Evolutionary conservation across 805 yeast species (phyloP).

Genomic region (Wickerhamomyces rabaulensis): DNA sequence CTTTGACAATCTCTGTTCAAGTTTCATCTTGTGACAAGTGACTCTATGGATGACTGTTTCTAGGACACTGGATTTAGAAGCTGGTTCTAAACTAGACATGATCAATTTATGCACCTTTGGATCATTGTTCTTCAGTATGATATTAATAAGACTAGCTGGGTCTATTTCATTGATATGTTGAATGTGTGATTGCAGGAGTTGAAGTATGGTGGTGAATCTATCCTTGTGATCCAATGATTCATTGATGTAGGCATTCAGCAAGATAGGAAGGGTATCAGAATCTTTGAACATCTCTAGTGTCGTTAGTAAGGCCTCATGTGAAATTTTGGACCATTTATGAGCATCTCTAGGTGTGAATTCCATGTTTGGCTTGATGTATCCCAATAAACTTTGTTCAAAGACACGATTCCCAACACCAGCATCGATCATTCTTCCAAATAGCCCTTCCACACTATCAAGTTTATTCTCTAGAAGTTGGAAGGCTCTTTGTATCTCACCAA

Average conservation of each 20-base stretch:
- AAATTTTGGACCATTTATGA: neutral
- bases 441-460: constrained; percentile 7
- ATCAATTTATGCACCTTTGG: neutral
- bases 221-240: neutral
- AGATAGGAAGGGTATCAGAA: neutral
- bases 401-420: neutral
- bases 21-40: neutral
- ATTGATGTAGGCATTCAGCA: neutral
- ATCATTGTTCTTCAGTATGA: neutral
- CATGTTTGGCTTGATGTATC: constrained; percentile 7
- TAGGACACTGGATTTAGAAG: neutral
- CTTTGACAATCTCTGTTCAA: neutral
- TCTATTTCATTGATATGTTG: neutral
- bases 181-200: neutral
- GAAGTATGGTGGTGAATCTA: neutral
- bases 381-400: constrained; percentile 9
- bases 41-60: neutral
- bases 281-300: neutral
- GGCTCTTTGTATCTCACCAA: constrained; percentile 1
- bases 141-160: neutral
- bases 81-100: neutral
- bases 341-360: constrained; percentile 1
- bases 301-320: neutral
- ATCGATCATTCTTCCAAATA: constrained; percentile 2
- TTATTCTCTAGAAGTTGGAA: constrained; percentile 6